These are phyloP conservation scores for Fusarium phyllophilum DNA, from an alignment of 2,329 filamentous ascomycete genomes.

Conservation along the genomic window DNA sequence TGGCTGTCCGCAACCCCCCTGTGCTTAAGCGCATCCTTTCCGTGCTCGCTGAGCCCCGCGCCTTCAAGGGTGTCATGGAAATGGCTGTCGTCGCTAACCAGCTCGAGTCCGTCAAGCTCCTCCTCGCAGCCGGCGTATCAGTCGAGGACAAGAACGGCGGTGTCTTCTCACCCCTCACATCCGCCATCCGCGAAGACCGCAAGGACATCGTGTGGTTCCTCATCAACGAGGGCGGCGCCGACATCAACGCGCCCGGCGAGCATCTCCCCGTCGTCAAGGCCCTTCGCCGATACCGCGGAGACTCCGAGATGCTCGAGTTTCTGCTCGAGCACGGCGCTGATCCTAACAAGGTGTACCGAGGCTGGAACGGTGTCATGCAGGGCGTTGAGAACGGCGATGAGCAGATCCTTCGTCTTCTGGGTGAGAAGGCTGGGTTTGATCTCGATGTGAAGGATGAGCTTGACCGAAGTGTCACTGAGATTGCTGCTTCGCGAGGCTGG, in stretches of 20 bases:
- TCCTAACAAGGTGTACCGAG: constrained; percentile 73
- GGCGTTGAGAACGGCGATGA: constrained; percentile 72
- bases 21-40: constrained; percentile 69
- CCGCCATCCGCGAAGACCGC: constrained; percentile 71
- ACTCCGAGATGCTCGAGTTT: constrained; percentile 70
- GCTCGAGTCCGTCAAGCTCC: constrained; percentile 72
- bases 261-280: constrained; percentile 78
- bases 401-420: constrained; percentile 62
- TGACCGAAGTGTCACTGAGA: constrained; percentile 64
- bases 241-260: constrained; percentile 74
- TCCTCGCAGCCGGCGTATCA: constrained; percentile 71
- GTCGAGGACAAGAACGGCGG: constrained; percentile 79
- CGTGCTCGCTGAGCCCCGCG: constrained; percentile 65
- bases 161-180: constrained; percentile 76
- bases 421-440: constrained; percentile 61
- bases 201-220: constrained; percentile 70
- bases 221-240: constrained; percentile 69
- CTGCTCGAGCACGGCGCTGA: constrained; percentile 72
- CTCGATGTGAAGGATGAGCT: constrained; percentile 64
- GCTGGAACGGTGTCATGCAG: constrained; percentile 73
- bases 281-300: constrained; percentile 65
- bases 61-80: constrained; percentile 74
- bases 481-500: constrained; percentile 68
- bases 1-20: constrained; percentile 70
- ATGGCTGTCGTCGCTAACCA: constrained; percentile 74